These are phyloP conservation scores for Sarcodon aspratus DNA, from an alignment of 768 basidiomycete genomes.

Conservation along the genomic window DNA sequence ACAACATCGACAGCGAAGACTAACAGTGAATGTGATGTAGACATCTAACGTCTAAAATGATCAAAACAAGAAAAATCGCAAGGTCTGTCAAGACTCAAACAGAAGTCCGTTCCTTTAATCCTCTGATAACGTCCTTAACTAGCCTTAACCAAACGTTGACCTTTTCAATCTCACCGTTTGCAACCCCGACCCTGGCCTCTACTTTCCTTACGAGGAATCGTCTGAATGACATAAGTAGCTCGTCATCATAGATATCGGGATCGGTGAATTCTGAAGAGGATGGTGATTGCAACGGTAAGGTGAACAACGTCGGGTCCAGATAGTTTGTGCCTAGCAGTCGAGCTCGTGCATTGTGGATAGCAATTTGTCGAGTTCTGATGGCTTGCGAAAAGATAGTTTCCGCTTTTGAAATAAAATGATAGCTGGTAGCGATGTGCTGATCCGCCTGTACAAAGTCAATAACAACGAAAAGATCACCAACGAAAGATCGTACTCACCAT, in stretches of 20 bases:
- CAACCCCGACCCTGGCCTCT: constrained; percentile 40
- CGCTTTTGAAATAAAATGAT: constrained; percentile 43
- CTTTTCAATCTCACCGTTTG: constrained; percentile 54
- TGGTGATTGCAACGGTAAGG: constrained; percentile 7
- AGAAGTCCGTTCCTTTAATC: constrained; percentile 9
- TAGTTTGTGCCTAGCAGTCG: background rate
- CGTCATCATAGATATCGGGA: constrained; percentile 57
- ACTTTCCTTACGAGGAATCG: constrained; percentile 58
- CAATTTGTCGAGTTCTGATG: background rate
- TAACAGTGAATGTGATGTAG: no score
- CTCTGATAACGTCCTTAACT: constrained; percentile 50
- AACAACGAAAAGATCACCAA: background rate
- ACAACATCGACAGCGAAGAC: no score
- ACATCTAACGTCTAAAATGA: no score
- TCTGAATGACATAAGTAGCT: constrained; percentile 34
- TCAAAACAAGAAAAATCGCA: no score
- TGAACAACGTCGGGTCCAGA: constrained; percentile 3
- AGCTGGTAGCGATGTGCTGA: constrained; percentile 39
- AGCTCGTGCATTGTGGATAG: background rate
- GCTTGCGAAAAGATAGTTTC: constrained; percentile 33
- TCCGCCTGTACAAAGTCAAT: constrained; percentile 30
- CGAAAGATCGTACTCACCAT: constrained; percentile 26
- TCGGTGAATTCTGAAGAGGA: constrained; percentile 22
- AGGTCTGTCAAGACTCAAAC: no score
- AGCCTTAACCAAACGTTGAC: constrained; percentile 48